Conservation (phyloP, 495 filamentous ascomycete species). For the Jackrogersella multiformis region DNA sequence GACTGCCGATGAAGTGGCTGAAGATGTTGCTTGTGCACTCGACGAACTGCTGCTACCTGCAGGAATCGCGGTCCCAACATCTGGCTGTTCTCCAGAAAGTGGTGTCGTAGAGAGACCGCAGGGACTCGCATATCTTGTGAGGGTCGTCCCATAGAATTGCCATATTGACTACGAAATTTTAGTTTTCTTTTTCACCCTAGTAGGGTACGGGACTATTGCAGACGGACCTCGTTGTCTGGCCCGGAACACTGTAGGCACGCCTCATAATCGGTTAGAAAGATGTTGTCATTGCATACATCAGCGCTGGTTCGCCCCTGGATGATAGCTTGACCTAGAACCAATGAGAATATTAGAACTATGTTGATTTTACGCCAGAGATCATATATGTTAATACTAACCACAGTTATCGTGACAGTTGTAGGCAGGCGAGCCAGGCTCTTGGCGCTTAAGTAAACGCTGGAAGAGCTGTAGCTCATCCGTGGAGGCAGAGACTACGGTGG, state of each 20-base stretch:
- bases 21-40: slow-evolving; percentile 8
- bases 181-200: slow-evolving; percentile 6
- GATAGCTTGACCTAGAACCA: slow-evolving; percentile 54
- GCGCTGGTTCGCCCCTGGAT: slow-evolving; percentile 42
- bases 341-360: background rate
- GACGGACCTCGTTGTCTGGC: slow-evolving; percentile 47
- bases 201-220: background rate
- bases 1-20: background rate
- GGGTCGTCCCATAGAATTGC: slow-evolving; percentile 55
- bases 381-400: slow-evolving; percentile 47
- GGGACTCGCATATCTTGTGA: slow-evolving; percentile 45
- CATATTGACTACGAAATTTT: slow-evolving; percentile 50
- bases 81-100: slow-evolving; percentile 36
- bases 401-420: slow-evolving; percentile 63
- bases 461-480: slow-evolving; percentile 30
- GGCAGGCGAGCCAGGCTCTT: slow-evolving; percentile 53
- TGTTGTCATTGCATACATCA: slow-evolving; percentile 52
- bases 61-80: slow-evolving; percentile 37
- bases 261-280: slow-evolving; percentile 54
- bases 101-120: slow-evolving; percentile 58
- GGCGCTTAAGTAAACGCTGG: slow-evolving; percentile 45
- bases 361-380: background rate
- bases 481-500: slow-evolving; percentile 29
- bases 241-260: slow-evolving; percentile 58
- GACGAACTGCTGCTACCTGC: slow-evolving; percentile 14